Evolutionary conservation across 2,329 filamentous ascomycete species (phyloP).

Genomic region (Pseudocercospora pini-densiflorae): DNA sequence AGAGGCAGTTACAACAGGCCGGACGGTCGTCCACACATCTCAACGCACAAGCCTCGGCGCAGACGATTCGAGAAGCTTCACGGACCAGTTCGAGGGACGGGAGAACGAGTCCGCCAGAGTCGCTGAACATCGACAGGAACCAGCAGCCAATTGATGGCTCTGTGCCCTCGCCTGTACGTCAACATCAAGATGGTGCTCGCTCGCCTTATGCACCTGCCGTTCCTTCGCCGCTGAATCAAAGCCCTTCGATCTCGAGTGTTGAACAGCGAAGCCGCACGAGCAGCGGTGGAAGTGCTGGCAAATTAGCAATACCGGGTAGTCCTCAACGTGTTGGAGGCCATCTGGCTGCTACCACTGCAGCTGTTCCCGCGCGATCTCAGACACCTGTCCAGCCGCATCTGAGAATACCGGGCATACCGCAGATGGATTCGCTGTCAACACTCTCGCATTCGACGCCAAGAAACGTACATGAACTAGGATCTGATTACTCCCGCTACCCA

Average conservation of each 20-base stretch:
- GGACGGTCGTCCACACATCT: conserved; percentile 39
- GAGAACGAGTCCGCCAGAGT: conserved; percentile 12
- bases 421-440: conserved; percentile 35
- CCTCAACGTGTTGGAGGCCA: conserved; percentile 7
- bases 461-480: conserved; percentile 42
- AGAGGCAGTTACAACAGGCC: conserved; percentile 37
- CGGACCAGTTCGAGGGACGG: conserved; percentile 24
- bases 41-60: conserved; percentile 41
- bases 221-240: conserved; percentile 28
- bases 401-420: conserved; percentile 27
- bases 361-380: conserved; percentile 2
- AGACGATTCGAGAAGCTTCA: conserved; percentile 39
- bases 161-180: conserved; percentile 12
- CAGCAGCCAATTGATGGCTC: conserved; percentile 16
- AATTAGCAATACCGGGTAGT: conserved; percentile 16
- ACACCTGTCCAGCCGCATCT: conserved; percentile 23
- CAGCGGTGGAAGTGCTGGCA: conserved; percentile 26
- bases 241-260: conserved; percentile 25
- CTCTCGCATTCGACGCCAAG: conserved; percentile 37
- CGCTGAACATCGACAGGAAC: background rate
- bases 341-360: background rate
- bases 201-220: conserved; percentile 46
- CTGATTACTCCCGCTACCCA: conserved; percentile 45
- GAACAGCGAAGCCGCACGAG: conserved; percentile 22
- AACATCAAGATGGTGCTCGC: conserved; percentile 12